Percentiles rank a stretch among this genome's conserved stretches.
These are phyloP conservation scores for Areca catechu DNA, from an alignment of 176 grass and related monocot species.

Conservation along the genomic window DNA sequence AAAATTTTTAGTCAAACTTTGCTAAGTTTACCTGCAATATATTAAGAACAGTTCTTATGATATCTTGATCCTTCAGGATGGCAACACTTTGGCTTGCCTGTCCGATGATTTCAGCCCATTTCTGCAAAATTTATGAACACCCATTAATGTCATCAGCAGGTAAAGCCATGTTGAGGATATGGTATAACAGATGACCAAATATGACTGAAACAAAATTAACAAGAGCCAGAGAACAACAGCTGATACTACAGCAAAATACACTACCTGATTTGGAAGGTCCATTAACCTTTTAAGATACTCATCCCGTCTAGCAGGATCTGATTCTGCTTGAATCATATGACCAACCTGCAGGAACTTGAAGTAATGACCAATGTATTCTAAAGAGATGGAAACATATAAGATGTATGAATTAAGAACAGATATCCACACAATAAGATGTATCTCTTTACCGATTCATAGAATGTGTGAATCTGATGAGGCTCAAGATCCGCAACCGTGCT, in stretches of 20 bases:
- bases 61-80: conserved; percentile 93
- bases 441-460: conserved; percentile 90
- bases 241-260: too few species aligned
- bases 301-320: conserved; percentile 83
- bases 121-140: conserved; percentile 40
- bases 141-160: conserved; percentile 15
- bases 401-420: too few species aligned
- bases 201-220: too few species aligned
- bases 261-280: conserved; percentile 97
- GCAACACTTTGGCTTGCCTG: conserved; percentile 94
- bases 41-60: conserved; percentile 97
- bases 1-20: neutral
- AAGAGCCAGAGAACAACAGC: too few species aligned
- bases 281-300: conserved; percentile 98
- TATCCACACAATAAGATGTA: conserved; percentile 4
- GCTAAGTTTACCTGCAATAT: conserved; percentile 73
- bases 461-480: conserved; percentile 97
- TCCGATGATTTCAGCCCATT: conserved; percentile 99
- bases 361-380: too few species aligned
- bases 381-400: too few species aligned
- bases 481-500: conserved; percentile 89
- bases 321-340: conserved; percentile 98
- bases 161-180: neutral
- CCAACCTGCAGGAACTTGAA: conserved; percentile 43
- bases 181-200: too few species aligned